These are phyloP conservation scores for Chenopodium berlandieri DNA, from an alignment of 148 eudicot genomes.

Conservation along the genomic window DNA sequence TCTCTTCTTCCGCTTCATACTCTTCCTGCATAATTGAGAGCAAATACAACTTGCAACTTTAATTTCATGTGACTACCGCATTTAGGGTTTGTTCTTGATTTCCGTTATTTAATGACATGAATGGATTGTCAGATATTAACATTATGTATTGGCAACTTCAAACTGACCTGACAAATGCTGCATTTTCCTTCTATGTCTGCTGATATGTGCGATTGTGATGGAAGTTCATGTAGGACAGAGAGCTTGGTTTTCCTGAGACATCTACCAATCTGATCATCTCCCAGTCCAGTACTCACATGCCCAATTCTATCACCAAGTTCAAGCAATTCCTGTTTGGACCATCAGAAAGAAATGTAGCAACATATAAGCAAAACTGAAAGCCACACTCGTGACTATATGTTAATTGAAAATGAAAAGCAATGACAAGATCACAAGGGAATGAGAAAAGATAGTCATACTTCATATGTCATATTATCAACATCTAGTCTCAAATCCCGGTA, in stretches of 20 bases:
- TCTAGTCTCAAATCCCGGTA: constrained; percentile 75
- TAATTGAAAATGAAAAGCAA: not conserved
- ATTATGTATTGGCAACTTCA: not conserved
- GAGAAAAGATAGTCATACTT: constrained; percentile 37
- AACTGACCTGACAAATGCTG: constrained; percentile 76
- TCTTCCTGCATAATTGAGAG: constrained; percentile 48
- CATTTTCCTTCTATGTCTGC: constrained; percentile 57
- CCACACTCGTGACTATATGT: not conserved
- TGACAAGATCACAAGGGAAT: not conserved
- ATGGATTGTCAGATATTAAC: not conserved
- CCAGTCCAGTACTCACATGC: constrained; percentile 76
- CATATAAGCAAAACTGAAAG: not conserved
- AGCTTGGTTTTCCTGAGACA: constrained; percentile 67
- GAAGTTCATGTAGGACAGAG: constrained; percentile 27
- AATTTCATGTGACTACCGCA: not conserved
- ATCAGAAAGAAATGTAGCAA: not conserved
- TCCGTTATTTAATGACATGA: not conserved
- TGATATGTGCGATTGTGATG: constrained; percentile 27
- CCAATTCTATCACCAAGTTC: constrained; percentile 95
- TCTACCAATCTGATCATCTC: constrained; percentile 68
- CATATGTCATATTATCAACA: constrained; percentile 86
- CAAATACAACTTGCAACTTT: not conserved
- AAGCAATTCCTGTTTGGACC: constrained; percentile 59
- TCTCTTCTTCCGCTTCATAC: constrained; percentile 54
- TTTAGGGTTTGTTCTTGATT: not conserved